Percentiles rank a stretch among this genome's conserved stretches.
Evolutionary conservation across 306 rosid genomes (phyloP).

Genomic region (Cajanus cajan): DNA sequence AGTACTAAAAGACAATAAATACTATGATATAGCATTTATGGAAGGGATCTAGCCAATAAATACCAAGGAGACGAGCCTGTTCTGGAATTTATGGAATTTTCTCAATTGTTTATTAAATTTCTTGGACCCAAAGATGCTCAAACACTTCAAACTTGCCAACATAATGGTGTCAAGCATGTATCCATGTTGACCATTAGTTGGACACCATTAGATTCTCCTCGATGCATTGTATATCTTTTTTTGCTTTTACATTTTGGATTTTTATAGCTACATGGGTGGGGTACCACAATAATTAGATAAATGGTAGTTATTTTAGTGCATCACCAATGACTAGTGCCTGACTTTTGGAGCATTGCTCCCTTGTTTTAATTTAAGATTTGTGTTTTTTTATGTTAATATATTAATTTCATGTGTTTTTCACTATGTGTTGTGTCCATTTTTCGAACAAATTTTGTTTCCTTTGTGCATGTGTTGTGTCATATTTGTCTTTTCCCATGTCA

Average conservation of each 20-base stretch:
- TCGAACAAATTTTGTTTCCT: background rate
- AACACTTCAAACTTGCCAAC: background rate
- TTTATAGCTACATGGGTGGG: background rate
- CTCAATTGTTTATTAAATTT: background rate
- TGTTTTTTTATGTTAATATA: constrained; percentile 1
- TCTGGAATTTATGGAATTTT: background rate
- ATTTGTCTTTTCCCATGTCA: background rate
- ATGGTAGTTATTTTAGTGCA: background rate
- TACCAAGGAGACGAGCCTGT: background rate
- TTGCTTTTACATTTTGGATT: background rate
- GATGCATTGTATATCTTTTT: background rate
- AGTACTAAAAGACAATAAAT: background rate
- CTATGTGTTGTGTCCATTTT: background rate
- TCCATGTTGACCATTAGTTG: background rate
- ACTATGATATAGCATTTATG: background rate
- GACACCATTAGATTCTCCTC: background rate
- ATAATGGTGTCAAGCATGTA: background rate
- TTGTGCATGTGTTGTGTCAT: background rate
- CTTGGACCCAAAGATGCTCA: background rate
- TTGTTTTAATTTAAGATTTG: constrained; percentile 3
- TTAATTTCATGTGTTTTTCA: background rate
- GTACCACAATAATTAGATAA: background rate
- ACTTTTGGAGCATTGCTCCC: background rate
- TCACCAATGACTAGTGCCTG: background rate
- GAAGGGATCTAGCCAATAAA: background rate